Evolutionary conservation across 371 early-diverging fungal species (phyloP).

Genomic region (Furculomyces boomerangus): DNA sequence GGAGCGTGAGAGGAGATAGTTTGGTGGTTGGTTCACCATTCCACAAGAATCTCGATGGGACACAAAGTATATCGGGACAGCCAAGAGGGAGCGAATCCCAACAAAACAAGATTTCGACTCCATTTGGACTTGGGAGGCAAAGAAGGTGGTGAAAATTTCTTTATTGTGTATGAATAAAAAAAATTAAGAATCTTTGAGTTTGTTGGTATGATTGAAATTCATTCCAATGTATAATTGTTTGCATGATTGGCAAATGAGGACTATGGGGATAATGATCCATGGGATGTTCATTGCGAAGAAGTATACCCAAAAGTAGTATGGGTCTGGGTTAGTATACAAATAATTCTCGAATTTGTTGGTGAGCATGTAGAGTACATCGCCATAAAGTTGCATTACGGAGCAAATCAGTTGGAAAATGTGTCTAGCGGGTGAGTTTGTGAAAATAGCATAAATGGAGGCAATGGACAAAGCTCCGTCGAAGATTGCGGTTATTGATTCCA

Average conservation of each 20-base stretch:
- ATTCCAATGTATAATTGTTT: conserved; percentile 24
- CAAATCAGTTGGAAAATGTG: conserved; percentile 49
- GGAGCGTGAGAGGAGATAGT: too few relatives aligned
- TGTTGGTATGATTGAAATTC: too few relatives aligned
- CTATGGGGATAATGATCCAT: conserved; percentile 48
- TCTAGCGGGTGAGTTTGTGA: conserved; percentile 33
- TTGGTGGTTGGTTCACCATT: too few relatives aligned
- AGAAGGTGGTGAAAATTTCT: too few relatives aligned
- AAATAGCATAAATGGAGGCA: conserved; percentile 39
- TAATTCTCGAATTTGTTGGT: conserved; percentile 43
- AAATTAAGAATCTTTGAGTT: too few relatives aligned
- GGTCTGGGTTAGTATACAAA: conserved; percentile 39
- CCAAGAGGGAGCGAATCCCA: too few relatives aligned
- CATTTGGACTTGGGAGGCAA: too few relatives aligned
- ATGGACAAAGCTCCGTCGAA: conserved; percentile 58
- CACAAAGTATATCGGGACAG: too few relatives aligned
- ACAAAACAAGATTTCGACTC: too few relatives aligned
- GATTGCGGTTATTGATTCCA: conserved; percentile 83
- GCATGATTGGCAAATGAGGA: conserved; percentile 26
- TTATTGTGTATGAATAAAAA: too few relatives aligned
- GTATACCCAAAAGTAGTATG: conserved; percentile 60
- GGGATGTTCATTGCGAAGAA: conserved; percentile 47
- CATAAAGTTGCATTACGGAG: conserved; percentile 57
- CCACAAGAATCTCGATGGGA: too few relatives aligned
- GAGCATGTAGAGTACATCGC: conserved; percentile 47